These are phyloP conservation scores for Penicillium sp. DNA, from an alignment of 2,329 filamentous ascomycete species.

Conservation along the genomic window DNA sequence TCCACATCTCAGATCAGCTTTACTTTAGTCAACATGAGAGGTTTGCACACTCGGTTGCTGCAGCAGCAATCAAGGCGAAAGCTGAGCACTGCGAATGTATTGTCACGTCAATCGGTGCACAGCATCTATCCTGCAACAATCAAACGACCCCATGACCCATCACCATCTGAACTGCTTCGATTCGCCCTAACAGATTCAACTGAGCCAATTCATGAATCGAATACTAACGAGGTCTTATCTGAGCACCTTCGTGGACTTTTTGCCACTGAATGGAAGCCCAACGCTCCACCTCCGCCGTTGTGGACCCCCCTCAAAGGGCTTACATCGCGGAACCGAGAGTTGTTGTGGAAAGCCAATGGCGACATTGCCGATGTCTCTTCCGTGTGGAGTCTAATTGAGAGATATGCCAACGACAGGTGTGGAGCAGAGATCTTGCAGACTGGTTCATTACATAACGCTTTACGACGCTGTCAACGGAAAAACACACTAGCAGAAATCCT, in stretches of 20 bases:
- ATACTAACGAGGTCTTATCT: slow-evolving; percentile 11
- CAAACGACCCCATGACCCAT: slow-evolving; percentile 16
- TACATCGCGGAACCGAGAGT: slow-evolving; percentile 2
- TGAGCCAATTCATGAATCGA: slow-evolving; percentile 4
- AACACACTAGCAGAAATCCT: slow-evolving; percentile 35
- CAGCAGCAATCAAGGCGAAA: background rate
- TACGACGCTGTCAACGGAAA: slow-evolving; percentile 27
- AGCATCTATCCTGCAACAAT: background rate
- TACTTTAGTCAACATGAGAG: slow-evolving; percentile 13
- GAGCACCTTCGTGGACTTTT: slow-evolving; percentile 23
- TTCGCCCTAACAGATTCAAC: slow-evolving; percentile 32
- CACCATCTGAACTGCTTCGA: slow-evolving; percentile 33
- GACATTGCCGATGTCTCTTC: slow-evolving; percentile 8
- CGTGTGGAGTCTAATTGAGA: slow-evolving; percentile 29
- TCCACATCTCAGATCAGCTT: slow-evolving; percentile 21
- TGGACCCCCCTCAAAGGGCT: slow-evolving; percentile 25
- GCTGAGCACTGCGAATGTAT: background rate
- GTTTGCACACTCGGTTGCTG: background rate
- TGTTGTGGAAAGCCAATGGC: background rate
- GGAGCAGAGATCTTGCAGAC: slow-evolving; percentile 12
- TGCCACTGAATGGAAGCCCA: slow-evolving; percentile 22
- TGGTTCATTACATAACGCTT: slow-evolving; percentile 19
- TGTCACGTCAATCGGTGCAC: background rate
- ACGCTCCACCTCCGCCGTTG: slow-evolving; percentile 19
- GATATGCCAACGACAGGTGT: slow-evolving; percentile 16